These are phyloP conservation scores for Ormosia semicastrata DNA, from an alignment of 306 rosid species.

Conservation along the genomic window DNA sequence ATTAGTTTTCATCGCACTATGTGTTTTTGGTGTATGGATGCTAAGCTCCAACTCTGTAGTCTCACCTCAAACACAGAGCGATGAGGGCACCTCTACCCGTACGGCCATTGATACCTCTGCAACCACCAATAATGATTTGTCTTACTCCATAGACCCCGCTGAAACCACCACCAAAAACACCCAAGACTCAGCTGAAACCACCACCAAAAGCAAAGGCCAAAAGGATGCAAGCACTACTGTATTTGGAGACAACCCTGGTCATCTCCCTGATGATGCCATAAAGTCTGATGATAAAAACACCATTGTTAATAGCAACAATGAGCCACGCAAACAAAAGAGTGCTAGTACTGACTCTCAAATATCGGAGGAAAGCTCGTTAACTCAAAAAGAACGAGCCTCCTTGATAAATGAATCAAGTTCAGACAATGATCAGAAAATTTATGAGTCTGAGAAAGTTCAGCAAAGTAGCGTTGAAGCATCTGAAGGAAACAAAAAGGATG, in stretches of 20 bases:
- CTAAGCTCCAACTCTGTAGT: slow-evolving; percentile 44
- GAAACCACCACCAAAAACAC: slow-evolving; percentile 7
- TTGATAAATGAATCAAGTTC: slow-evolving; percentile 4
- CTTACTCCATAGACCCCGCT: slow-evolving; percentile 15
- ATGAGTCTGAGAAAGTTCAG: slow-evolving; percentile 32
- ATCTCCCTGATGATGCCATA: slow-evolving; percentile 78
- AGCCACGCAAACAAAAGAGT: slow-evolving; percentile 23
- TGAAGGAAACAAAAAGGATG: slow-evolving; percentile 26
- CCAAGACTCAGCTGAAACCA: not conserved
- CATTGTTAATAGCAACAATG: not conserved
- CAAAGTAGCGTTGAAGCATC: slow-evolving; percentile 15
- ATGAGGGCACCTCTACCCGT: slow-evolving; percentile 28
- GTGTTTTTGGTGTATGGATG: slow-evolving; percentile 73
- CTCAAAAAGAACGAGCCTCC: slow-evolving; percentile 32
- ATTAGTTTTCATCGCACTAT: slow-evolving; percentile 53
- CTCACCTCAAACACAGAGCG: slow-evolving; percentile 26
- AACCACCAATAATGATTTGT: slow-evolving; percentile 2
- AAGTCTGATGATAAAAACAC: slow-evolving; percentile 42
- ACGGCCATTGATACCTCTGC: slow-evolving; percentile 26
- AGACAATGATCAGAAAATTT: slow-evolving; percentile 27
- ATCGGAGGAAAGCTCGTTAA: slow-evolving; percentile 49
- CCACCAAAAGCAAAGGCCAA: not conserved
- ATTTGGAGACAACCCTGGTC: slow-evolving; percentile 69
- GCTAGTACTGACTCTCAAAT: slow-evolving; percentile 31
- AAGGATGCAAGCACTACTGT: slow-evolving; percentile 14